phyloP scores from a whole-genome alignment of 306 rosid genomes.

The Sesbania bispinosa region DNA sequence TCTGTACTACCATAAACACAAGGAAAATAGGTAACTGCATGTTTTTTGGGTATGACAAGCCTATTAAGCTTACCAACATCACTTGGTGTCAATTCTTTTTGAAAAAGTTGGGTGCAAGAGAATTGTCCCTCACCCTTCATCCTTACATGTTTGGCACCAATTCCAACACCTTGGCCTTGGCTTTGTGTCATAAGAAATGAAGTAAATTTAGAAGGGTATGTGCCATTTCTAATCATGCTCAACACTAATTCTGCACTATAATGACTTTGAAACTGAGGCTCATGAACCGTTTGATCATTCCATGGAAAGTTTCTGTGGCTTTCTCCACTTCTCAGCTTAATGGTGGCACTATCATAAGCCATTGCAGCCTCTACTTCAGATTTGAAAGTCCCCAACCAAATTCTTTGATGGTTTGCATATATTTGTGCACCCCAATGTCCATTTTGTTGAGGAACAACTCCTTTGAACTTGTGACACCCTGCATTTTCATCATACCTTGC shows the following conservation, averaged over 20 bases:
- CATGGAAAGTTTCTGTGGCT: conserved; percentile 69
- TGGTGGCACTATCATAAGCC: conserved; percentile 81
- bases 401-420: conserved; percentile 76
- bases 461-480: conserved; percentile 51
- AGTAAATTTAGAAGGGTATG: conserved; percentile 57
- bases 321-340: conserved; percentile 67
- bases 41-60: conserved; percentile 76
- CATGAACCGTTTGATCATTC: conserved; percentile 52
- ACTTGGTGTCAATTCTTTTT: conserved; percentile 82
- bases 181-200: conserved; percentile 35
- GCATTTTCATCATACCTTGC: conserved; percentile 16
- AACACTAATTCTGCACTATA: conserved; percentile 44
- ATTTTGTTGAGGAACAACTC: conserved; percentile 77
- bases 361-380: conserved; percentile 69
- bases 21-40: conserved; percentile 71
- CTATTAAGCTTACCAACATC: conserved; percentile 88
- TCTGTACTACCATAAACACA: not conserved
- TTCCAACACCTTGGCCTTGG: not conserved
- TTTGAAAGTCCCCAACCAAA: conserved; percentile 92
- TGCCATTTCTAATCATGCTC: conserved; percentile 76
- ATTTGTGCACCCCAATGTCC: conserved; percentile 96
- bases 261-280: conserved; percentile 61
- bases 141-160: not conserved
- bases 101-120: conserved; percentile 54
- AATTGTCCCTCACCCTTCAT: conserved; percentile 29